These are phyloP conservation scores for Puccinellia tenuiflora DNA, from an alignment of 176 grass and related monocot species.

Conservation along the genomic window DNA sequence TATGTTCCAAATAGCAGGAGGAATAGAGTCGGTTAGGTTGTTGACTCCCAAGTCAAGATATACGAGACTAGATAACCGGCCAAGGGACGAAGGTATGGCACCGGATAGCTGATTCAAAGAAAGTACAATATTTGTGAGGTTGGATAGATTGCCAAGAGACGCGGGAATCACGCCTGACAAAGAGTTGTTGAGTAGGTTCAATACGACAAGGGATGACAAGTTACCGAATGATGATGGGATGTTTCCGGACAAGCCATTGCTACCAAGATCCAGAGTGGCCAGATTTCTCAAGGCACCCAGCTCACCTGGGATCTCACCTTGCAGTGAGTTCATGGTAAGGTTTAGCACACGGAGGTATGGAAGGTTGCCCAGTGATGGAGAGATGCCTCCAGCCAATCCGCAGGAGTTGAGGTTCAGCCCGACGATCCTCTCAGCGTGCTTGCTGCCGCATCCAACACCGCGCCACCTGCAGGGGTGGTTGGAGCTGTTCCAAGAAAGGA, in stretches of 20 bases:
- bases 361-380: background rate
- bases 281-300: background rate
- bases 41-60: background rate
- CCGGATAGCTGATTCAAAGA: background rate
- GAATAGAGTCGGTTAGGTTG: background rate
- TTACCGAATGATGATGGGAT: background rate
- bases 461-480: no score
- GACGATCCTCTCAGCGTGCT: no score
- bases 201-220: background rate
- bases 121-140: background rate
- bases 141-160: background rate
- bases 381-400: no score
- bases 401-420: no score
- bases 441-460: no score
- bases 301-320: slow-evolving; percentile 10
- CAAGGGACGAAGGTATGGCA: background rate
- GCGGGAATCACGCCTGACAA: slow-evolving; percentile 6
- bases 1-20: slow-evolving; percentile 14
- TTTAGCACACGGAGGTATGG: background rate
- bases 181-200: background rate
- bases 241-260: background rate
- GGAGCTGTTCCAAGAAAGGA: no score
- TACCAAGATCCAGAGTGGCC: no score
- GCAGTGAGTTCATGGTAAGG: background rate
- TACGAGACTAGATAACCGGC: background rate